Percentiles rank a stretch among this genome's conserved stretches.
These are phyloP conservation scores for Ascochyta rabiei DNA, from an alignment of 2,329 filamentous ascomycete genomes.

Conservation along the genomic window DNA sequence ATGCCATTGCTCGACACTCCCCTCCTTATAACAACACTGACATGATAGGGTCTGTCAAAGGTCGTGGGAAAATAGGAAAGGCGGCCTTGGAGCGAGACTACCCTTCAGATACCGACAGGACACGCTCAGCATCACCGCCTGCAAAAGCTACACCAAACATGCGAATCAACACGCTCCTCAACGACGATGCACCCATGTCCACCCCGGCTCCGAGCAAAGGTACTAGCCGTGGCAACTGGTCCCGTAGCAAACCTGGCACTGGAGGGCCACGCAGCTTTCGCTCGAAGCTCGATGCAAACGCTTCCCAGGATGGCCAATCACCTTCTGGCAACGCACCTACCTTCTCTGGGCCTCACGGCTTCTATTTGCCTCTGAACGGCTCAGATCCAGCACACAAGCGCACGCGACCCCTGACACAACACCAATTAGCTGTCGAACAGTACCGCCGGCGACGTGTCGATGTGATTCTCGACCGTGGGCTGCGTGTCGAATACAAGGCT, in stretches of 20 bases:
- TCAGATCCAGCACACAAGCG: constrained; percentile 55
- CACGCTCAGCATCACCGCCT: constrained; percentile 53
- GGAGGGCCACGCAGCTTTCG: constrained; percentile 40
- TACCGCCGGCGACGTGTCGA: constrained; percentile 82
- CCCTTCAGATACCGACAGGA: constrained; percentile 54
- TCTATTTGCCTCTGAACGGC: constrained; percentile 60
- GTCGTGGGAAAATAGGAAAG: constrained; percentile 44
- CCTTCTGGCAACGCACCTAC: constrained; percentile 40
- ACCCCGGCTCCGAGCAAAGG: constrained; percentile 49
- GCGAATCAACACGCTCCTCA: constrained; percentile 57
- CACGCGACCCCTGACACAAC: constrained; percentile 76
- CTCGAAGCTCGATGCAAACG: constrained; percentile 41
- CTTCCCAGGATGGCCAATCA: constrained; percentile 42
- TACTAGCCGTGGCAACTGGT: constrained; percentile 58
- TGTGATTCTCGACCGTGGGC: constrained; percentile 76
- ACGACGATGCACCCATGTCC: constrained; percentile 48
- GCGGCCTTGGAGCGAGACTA: constrained; percentile 46
- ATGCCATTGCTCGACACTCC: not conserved
- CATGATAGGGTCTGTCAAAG: constrained; percentile 42
- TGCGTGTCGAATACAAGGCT: constrained; percentile 69
- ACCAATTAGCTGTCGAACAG: constrained; percentile 80
- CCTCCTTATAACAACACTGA: not conserved
- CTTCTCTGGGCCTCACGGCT: constrained; percentile 59
- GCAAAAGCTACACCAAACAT: constrained; percentile 51
- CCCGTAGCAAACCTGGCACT: constrained; percentile 43